Conservation (phyloP, 2,329 filamentous ascomycete species). For the Exophiala phaeomuriformis region DNA sequence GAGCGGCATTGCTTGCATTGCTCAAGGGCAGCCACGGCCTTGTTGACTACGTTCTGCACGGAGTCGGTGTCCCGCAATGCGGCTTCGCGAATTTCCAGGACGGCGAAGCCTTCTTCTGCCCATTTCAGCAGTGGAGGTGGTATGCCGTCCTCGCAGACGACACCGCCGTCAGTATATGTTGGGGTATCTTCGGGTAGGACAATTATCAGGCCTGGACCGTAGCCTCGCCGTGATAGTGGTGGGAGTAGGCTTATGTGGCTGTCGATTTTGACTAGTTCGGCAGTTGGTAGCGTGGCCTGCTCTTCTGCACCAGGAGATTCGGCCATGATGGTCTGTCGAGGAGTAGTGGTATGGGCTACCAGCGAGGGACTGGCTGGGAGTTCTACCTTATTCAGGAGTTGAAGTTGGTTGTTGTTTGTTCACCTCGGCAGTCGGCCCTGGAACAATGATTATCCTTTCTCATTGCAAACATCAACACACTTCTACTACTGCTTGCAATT, state of each 20-base stretch:
- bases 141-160: constrained; percentile 34
- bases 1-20: constrained; percentile 26
- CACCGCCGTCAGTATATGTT: constrained; percentile 29
- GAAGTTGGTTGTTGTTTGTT: neutral
- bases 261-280: constrained; percentile 7
- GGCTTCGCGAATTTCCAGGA: constrained; percentile 45
- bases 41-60: constrained; percentile 19
- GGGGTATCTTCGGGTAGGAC: constrained; percentile 34
- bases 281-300: constrained; percentile 8
- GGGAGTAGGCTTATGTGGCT: constrained; percentile 32
- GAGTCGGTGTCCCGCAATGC: constrained; percentile 1
- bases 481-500: neutral
- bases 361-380: too few species aligned
- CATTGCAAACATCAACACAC: neutral
- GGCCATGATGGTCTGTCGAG: neutral
- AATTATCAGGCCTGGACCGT: constrained; percentile 45
- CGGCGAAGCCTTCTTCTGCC: constrained; percentile 63
- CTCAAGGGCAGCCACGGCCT: constrained; percentile 26
- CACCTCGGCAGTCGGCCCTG: neutral
- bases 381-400: too few species aligned
- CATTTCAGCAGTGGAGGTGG: constrained; percentile 58
- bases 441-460: neutral
- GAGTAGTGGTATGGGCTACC: neutral
- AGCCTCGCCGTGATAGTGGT: constrained; percentile 45
- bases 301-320: constrained; percentile 1